Evolutionary conservation across 495 filamentous ascomycete species (phyloP).

Genomic region (Tuber melanosporum): DNA sequence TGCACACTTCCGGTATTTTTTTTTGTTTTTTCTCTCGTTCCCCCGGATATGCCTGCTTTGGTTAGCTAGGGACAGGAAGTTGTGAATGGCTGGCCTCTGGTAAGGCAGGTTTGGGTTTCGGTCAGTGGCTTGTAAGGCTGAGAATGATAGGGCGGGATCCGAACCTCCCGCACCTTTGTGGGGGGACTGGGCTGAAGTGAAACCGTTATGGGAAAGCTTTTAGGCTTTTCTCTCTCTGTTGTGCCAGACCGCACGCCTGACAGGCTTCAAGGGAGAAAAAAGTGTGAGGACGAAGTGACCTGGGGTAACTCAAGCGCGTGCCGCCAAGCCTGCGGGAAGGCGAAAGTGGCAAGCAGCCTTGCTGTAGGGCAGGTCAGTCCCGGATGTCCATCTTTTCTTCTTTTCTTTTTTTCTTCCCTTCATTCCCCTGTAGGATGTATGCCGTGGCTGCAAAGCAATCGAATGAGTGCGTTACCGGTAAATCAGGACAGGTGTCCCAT

Average conservation of each 20-base stretch:
- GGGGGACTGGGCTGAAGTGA: slow-evolving; percentile 39
- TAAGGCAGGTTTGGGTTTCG: slow-evolving; percentile 27
- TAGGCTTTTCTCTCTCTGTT: neutral
- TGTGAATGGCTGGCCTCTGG: slow-evolving; percentile 20
- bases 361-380: slow-evolving; percentile 33
- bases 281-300: slow-evolving; percentile 23
- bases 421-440: neutral
- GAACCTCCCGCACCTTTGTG: slow-evolving; percentile 32
- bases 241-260: slow-evolving; percentile 31
- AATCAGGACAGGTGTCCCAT: neutral
- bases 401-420: neutral
- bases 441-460: neutral
- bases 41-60: slow-evolving; percentile 34
- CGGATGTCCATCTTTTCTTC: slow-evolving; percentile 25
- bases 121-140: slow-evolving; percentile 38
- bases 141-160: slow-evolving; percentile 38
- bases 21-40: slow-evolving; percentile 19
- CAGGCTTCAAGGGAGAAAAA: slow-evolving; percentile 30
- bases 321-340: slow-evolving; percentile 33
- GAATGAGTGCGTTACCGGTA: neutral
- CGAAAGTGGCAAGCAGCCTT: slow-evolving; percentile 33
- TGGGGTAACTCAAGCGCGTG: slow-evolving; percentile 35
- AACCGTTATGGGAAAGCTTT: slow-evolving; percentile 31
- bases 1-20: neutral
- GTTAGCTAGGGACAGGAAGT: neutral